Base-by-base conservation (phyloP, 495 filamentous ascomycete genomes). In the Umbilicaria muhlenbergii region DNA sequence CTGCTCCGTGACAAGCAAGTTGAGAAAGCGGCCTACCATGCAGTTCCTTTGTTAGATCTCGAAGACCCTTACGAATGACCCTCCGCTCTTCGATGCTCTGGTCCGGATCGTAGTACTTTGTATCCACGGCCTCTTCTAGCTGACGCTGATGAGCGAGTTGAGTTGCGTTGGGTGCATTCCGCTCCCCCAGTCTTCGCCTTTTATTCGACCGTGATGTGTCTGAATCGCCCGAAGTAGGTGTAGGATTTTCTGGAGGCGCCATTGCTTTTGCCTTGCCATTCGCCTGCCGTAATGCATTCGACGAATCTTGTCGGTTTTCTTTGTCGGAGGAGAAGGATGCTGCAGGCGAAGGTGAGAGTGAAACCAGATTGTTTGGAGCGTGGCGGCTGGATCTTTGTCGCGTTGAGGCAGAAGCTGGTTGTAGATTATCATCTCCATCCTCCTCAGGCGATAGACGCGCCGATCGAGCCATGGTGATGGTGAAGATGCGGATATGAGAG, bases 81-180 rank as follows among this genome's bases (percentile, higher is more conserved):
- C 89, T 68, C 21, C 88, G 73, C 57, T 89, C 75, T n/a, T 80
- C 76, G 33, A 80, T 70, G 47, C 84, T 73, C 54, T 99, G 91
- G 51, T 94, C 78, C 0, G 91, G 91, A 48, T 99, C 86, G 55
- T 92, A 99, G 47, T 67, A 80, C 43, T 69, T 57, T 5, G 57
- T 71, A 12, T 67, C 54, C 0, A 47, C 56, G n/a, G 52, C 53
- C 32, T 64, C 55, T 17, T 59, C 55, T 34, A 54, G 31, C 32
- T 49, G 43, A 31, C 52, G 41, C 39, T 41, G 40, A 36, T 52
- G 47, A 11, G 41, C 40, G 17, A 39, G 37, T 32, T 56, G 50
- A 17, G 40, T 50, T 18, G 47, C 47, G 41, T 56, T 51, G 15
- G 50, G 50, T 34, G 38, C 48, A 40, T 39, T 48, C 14, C 50